Base-by-base conservation (phyloP, 306 rosid genomes). In the Cicer yamashitae region DNA sequence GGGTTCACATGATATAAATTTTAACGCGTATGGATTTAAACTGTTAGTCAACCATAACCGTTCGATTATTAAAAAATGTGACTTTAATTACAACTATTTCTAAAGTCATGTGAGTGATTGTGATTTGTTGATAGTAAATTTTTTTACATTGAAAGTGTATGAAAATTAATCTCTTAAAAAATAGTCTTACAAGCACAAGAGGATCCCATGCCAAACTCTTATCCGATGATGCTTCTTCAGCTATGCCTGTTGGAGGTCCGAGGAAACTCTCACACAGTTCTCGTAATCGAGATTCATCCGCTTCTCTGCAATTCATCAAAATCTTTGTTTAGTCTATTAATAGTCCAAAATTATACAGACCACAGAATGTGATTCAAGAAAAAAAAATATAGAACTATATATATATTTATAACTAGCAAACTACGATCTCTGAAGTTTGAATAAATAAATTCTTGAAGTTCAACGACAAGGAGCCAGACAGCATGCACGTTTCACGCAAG, bases 161-260 rank as follows among this genome's bases (percentile, higher is more conserved):
- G 34, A 4, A 30, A 30, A 30, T 30, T 30, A 30, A 30, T 64
- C 34, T 30, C 5, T 30, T 40, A 39, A 11, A 44, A 66, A 66
- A 66, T 66, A 69, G 48, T 48, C 98, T 87, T 88, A 96, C 99
- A 60, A 96, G 98, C 68, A 92, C 92, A 83, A 66, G 76, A 79
- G 99, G 98, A 90, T 96, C 98, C 99, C 99, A 96, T 30, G 96
- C 93, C 48, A 79, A 73, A 82, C 79, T 80, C 78, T 89, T 90
- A 83, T 88, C 87, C 20, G 84, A 82, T 45, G 89, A 79, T 59
- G 84, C 76, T 40, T 83, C 89, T 60, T 81, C 93, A 70, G 84
- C 88, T 96, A 96, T 96, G 81, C 99, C 99, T 30, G 97, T 87
- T 18, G 99, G 99, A 76, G 98, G 99, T 83, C 99, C 99, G 73